Base-by-base conservation (phyloP, 1,284 basidiomycete species). In the Neolentinus lepideus region DNA sequence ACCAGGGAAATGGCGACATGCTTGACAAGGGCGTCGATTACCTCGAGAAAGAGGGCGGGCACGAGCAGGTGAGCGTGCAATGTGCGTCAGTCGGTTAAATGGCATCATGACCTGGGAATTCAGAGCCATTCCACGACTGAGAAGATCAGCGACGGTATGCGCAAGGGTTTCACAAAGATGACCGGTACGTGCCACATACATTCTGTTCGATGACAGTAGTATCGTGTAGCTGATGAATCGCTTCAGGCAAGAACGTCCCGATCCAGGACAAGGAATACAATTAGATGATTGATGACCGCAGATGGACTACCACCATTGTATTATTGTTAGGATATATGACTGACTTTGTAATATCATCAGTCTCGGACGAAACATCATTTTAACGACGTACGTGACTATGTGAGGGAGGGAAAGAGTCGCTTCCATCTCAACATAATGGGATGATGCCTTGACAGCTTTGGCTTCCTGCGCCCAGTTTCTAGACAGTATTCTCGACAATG, bases 11-110 rank as follows among this genome's bases (percentile, higher is more conserved):
- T 25, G 60, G 61, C 10, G 61, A 62, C 50, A 46, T 54, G 14
- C 59, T 63, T 12, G 60, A 64, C 55, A 64, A 64, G 51, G 61
- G 61, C 21, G 57, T 64, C 29, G 57, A 64, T 25, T 57, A 54
- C 21, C 26, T 48, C 36, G 61, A 55, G 35, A 43, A 50, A 6
- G 57, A 56, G 35, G 54, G 54, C n/a, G 61, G 61, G 21, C 62
- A 64, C 46, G 55, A 60, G 29, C 55, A 59, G 58, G 60, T 61
- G 14, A 6, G 26, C 38, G n/a, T n/a, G n/a, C n/a, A n/a, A n/a
- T 33, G 1, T 27, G 1, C 55, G n/a, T 24, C 4, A 3, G 3
- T 27, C 47, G n/a, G n/a, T n/a, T n/a, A n/a, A n/a, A n/a, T 19
- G 51, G 35, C 24, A 27, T 12, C 8, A 19, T 19, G 14, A 31